These are phyloP conservation scores for Albifimbria verrucaria DNA, from an alignment of 2,329 filamentous ascomycete genomes.

Conservation along the genomic window DNA sequence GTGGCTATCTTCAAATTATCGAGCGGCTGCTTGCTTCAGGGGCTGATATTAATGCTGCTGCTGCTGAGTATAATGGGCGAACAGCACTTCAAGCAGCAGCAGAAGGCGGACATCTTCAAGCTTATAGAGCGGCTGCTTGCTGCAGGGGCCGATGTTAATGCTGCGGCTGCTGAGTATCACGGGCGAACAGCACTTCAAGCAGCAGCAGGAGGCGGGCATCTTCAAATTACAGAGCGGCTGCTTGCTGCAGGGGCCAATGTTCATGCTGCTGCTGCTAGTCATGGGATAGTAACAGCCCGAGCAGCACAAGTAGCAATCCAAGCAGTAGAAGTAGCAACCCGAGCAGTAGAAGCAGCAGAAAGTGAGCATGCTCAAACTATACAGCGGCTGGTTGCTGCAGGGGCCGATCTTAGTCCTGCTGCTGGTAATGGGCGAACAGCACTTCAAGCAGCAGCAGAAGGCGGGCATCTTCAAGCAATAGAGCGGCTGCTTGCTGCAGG, in stretches of 20 bases:
- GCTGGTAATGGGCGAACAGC: neutral
- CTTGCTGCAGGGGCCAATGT: neutral
- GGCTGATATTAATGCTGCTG: neutral
- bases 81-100: neutral
- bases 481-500: neutral
- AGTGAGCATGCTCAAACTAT: neutral
- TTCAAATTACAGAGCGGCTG: neutral
- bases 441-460: neutral
- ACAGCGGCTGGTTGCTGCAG: neutral
- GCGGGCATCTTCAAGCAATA: neutral
- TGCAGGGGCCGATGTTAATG: no score
- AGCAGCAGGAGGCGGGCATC: neutral
- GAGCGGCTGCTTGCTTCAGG: neutral
- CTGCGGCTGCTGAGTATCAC: no score
- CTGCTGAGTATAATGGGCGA: neutral
- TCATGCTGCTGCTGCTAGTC: neutral
- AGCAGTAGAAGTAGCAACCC: no score
- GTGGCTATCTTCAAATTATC: constrained; percentile 1
- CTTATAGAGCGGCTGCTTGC: neutral
- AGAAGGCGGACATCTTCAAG: neutral
- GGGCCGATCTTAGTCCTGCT: neutral
- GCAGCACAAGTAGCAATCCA: no score
- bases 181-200: neutral
- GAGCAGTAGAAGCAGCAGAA: no score
- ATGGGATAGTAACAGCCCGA: neutral